Percentiles rank a stretch among this genome's conserved stretches.
Conservation (phyloP, 495 filamentous ascomycete species). For the Staphylotrichum longicolle region DNA sequence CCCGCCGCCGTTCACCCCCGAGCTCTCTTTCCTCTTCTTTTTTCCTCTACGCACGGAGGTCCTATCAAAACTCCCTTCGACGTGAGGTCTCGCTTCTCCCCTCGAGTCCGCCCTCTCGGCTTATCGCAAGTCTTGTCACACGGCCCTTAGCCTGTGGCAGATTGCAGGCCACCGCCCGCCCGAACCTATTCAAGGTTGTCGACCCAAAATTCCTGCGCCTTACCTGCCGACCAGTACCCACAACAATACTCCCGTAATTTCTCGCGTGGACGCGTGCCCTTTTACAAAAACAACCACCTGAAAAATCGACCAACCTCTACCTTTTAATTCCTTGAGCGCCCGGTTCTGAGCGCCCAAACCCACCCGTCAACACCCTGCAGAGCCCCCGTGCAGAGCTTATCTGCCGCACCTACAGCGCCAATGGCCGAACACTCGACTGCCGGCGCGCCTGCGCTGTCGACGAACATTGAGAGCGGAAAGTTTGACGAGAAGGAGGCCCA, state of each 20-base stretch:
- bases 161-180: neutral
- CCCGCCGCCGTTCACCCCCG: slow-evolving; percentile 25
- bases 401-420: slow-evolving; percentile 33
- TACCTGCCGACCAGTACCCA: slow-evolving; percentile 3
- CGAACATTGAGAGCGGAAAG: slow-evolving; percentile 53
- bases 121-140: slow-evolving; percentile 18
- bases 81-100: slow-evolving; percentile 36
- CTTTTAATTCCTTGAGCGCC: slow-evolving; percentile 5
- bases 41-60: slow-evolving; percentile 38
- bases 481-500: slow-evolving; percentile 56
- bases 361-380: neutral
- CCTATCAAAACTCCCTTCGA: slow-evolving; percentile 41
- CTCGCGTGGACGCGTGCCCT: slow-evolving; percentile 8
- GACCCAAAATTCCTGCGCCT: slow-evolving; percentile 24
- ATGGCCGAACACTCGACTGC: slow-evolving; percentile 51
- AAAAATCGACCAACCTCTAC: neutral
- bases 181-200: slow-evolving; percentile 35
- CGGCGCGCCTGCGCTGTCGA: slow-evolving; percentile 51
- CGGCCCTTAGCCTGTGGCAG: neutral
- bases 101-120: slow-evolving; percentile 33
- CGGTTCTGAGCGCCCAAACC: slow-evolving; percentile 17
- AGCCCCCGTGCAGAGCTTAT: slow-evolving; percentile 36
- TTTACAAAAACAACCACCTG: slow-evolving; percentile 9
- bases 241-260: slow-evolving; percentile 8
- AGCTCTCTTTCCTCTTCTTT: slow-evolving; percentile 28